Percentiles rank a stretch among this genome's conserved stretches.
Conservation (phyloP, 2,329 filamentous ascomycete species). For the Trichoderma koningii region DNA sequence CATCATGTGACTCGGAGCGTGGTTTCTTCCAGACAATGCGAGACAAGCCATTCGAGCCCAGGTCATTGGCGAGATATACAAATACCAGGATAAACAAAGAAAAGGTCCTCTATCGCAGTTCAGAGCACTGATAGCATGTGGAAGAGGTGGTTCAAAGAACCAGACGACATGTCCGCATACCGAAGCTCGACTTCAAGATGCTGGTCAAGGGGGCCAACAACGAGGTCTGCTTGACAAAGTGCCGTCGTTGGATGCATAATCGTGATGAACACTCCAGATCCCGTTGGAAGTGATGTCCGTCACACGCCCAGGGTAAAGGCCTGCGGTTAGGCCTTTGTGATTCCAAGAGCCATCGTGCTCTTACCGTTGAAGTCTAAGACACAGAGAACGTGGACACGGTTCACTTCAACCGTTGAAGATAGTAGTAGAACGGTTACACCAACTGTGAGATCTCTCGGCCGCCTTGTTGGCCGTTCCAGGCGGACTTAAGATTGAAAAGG, state of each 20-base stretch:
- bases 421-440: background rate
- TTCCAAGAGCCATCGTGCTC: too few relatives aligned
- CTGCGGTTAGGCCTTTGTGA: too few relatives aligned
- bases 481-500: too few relatives aligned
- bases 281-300: background rate
- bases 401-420: background rate
- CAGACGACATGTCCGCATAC: background rate
- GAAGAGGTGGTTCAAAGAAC: background rate
- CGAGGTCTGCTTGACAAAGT: background rate
- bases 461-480: background rate
- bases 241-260: background rate
- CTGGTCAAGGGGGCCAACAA: background rate
- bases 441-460: conserved; percentile 2
- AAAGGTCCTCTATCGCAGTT: too few relatives aligned
- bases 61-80: too few relatives aligned
- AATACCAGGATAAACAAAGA: too few relatives aligned
- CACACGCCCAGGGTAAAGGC: background rate
- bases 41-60: too few relatives aligned
- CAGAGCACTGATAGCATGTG: too few relatives aligned
- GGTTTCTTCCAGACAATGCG: too few relatives aligned
- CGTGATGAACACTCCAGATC: too few relatives aligned
- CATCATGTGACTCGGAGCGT: background rate
- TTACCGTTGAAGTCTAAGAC: background rate
- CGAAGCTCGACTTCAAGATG: too few relatives aligned
- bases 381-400: background rate